These are phyloP conservation scores for Nigrospora oryzae DNA, from an alignment of 2,329 filamentous ascomycete genomes.

Conservation along the genomic window DNA sequence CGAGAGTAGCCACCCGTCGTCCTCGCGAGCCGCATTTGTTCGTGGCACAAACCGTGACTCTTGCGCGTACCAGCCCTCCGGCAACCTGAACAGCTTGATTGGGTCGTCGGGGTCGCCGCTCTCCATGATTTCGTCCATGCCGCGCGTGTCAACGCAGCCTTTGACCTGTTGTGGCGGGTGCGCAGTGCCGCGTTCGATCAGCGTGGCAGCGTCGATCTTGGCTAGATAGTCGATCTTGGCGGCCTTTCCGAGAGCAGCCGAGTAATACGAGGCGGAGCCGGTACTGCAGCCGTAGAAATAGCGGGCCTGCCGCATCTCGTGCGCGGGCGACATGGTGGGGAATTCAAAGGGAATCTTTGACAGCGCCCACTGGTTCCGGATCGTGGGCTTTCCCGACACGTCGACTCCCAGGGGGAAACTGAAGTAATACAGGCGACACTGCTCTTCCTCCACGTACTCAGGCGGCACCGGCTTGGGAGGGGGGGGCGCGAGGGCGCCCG, in stretches of 20 bases:
- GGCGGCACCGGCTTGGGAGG: slow-evolving; percentile 24
- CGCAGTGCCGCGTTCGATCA: slow-evolving; percentile 44
- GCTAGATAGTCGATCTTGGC: slow-evolving; percentile 59
- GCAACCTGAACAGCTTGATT: slow-evolving; percentile 54
- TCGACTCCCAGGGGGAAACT: slow-evolving; percentile 39
- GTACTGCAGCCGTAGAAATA: slow-evolving; percentile 64
- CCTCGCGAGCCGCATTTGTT: slow-evolving; percentile 34
- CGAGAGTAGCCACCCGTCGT: slow-evolving; percentile 59
- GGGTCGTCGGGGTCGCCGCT: slow-evolving; percentile 38
- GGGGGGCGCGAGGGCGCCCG: slow-evolving; percentile 53
- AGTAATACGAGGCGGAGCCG: slow-evolving; percentile 41
- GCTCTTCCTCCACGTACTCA: slow-evolving; percentile 46
- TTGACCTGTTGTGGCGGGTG: slow-evolving; percentile 38
- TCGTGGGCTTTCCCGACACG: slow-evolving; percentile 20
- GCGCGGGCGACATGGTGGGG: slow-evolving; percentile 45
- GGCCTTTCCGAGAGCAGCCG: slow-evolving; percentile 51
- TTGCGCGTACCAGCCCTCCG: slow-evolving; percentile 53
- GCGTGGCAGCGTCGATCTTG: slow-evolving; percentile 47
- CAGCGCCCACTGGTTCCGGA: slow-evolving; percentile 56
- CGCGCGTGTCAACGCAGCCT: slow-evolving; percentile 54
- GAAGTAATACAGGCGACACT: slow-evolving; percentile 65
- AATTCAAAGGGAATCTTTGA: slow-evolving; percentile 62
- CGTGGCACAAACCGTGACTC: slow-evolving; percentile 58
- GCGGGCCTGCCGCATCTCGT: slow-evolving; percentile 46
- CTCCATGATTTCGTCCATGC: slow-evolving; percentile 40